Conservation (phyloP, 208 protist species). For the Acanthamoeba healyi region DNA sequence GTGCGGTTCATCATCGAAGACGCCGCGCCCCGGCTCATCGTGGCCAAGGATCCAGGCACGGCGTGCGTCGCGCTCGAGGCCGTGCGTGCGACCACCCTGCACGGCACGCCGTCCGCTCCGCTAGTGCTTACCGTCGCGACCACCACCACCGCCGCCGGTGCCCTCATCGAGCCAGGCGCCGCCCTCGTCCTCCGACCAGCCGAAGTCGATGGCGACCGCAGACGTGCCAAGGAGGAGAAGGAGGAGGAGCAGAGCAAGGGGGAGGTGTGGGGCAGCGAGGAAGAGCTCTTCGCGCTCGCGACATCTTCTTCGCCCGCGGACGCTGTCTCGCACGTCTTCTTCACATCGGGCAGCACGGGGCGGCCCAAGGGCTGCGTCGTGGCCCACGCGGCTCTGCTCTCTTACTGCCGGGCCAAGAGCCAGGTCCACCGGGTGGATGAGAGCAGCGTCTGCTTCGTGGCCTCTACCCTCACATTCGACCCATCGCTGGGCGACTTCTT, state of each 20-base stretch:
- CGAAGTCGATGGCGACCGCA: too few relatives aligned
- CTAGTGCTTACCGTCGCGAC: not conserved
- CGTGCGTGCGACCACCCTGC: not conserved
- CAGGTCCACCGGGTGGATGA: conserved; percentile 6
- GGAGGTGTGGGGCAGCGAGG: not conserved
- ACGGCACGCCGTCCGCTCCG: not conserved
- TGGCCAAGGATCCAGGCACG: conserved; percentile 28
- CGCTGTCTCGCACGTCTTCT: conserved; percentile 39
- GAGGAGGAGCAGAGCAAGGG: not conserved
- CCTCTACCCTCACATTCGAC: conserved; percentile 65
- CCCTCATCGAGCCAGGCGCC: not conserved
- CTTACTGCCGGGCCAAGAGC: conserved; percentile 67
- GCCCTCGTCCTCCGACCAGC: not conserved
- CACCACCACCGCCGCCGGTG: not conserved
- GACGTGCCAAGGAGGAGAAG: not conserved
- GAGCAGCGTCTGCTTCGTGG: conserved; percentile 64
- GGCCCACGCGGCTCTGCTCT: not conserved
- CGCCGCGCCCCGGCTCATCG: not conserved
- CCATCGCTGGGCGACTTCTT: conserved; percentile 69
- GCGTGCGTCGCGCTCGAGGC: not conserved
- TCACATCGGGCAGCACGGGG: conserved; percentile 74
- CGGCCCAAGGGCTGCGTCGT: conserved; percentile 71
- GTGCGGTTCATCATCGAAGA: conserved; percentile 49
- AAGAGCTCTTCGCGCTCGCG: not conserved
- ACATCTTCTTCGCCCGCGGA: not conserved